Conservation (phyloP, 1,284 basidiomycete genomes). For the Pascua sp. region DNA sequence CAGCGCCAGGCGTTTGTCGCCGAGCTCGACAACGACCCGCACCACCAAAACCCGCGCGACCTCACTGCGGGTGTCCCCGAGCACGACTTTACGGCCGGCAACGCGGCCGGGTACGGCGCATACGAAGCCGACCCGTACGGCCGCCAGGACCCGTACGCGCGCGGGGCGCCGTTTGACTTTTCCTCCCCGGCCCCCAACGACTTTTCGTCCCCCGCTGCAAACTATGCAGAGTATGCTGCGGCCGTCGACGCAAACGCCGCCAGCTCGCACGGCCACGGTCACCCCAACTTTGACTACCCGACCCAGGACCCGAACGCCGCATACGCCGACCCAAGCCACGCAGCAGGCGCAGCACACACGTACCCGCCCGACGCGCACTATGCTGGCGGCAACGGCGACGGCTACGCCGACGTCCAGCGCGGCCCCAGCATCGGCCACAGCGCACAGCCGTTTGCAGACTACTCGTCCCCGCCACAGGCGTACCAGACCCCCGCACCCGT, state of each 20-base stretch:
- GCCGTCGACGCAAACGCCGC: constrained; percentile 2
- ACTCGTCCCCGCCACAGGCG: too few relatives aligned
- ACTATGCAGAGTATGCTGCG: background rate
- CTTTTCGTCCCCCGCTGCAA: background rate
- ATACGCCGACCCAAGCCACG: too few relatives aligned
- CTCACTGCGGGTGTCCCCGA: constrained; percentile 37
- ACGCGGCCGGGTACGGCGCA: constrained; percentile 30
- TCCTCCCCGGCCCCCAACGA: background rate
- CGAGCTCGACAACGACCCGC: constrained; percentile 35
- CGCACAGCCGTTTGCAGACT: too few relatives aligned
- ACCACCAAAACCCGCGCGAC: background rate
- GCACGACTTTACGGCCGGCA: constrained; percentile 76
- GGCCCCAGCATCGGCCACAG: constrained; percentile 17
- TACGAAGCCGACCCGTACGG: constrained; percentile 6
- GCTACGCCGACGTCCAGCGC: constrained; percentile 42
- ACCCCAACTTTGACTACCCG: constrained; percentile 18
- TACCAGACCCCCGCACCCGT: background rate
- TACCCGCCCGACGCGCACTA: constrained; percentile 1
- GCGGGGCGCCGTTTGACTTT: constrained; percentile 10
- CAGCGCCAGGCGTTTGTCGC: constrained; percentile 41
- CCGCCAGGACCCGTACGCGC: constrained; percentile 18
- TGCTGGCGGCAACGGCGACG: constrained; percentile 30
- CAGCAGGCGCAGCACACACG: background rate
- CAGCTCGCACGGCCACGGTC: constrained; percentile 13
- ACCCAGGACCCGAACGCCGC: constrained; percentile 25